These are phyloP conservation scores for Fusarium pseudograminearum DNA, from an alignment of 2,329 filamentous ascomycete genomes.

Conservation along the genomic window DNA sequence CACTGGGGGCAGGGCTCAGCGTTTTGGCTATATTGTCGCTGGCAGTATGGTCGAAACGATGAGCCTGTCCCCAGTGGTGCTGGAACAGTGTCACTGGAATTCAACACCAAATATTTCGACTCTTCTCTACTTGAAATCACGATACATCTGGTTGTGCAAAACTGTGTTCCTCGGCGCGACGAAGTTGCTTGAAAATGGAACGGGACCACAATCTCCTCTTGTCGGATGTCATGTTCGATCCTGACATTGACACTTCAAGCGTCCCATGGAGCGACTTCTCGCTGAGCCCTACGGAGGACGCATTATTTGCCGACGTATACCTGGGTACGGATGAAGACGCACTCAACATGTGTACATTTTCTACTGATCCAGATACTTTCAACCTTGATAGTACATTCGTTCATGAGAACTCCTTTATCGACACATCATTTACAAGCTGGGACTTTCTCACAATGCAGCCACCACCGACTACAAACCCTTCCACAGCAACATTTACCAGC, in stretches of 20 bases:
- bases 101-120: background rate
- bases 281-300: conserved; percentile 18
- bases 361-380: background rate
- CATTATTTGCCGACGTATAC: conserved; percentile 20
- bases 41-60: background rate
- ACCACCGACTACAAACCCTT: background rate
- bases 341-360: background rate
- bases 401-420: background rate
- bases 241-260: background rate
- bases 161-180: background rate
- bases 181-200: conserved; percentile 3
- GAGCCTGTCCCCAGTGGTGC: background rate
- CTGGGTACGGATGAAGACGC: background rate
- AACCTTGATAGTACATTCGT: background rate
- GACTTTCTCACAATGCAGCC: background rate
- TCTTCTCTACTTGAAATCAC: background rate
- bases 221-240: background rate
- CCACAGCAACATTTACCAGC: background rate
- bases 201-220: background rate
- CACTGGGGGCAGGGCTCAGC: background rate
- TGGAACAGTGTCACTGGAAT: background rate
- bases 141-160: background rate
- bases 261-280: background rate
- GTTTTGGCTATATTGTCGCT: too few species aligned
- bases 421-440: background rate